These are phyloP conservation scores for Beauveria brongniartii DNA, from an alignment of 2,329 filamentous ascomycete genomes.

Conservation along the genomic window DNA sequence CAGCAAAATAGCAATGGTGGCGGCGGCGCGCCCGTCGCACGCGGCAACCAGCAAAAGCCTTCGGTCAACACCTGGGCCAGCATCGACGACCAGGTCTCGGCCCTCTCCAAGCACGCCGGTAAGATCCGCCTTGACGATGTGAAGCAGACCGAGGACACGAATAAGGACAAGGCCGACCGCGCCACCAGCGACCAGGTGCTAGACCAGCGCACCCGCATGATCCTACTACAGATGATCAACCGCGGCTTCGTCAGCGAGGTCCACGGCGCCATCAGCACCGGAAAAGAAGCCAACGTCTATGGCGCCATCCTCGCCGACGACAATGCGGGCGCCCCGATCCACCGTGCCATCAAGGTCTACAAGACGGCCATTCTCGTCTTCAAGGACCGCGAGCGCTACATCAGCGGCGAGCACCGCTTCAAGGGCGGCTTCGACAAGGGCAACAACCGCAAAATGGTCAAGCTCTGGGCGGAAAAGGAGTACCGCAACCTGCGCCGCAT, in stretches of 20 bases:
- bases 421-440: constrained; percentile 86
- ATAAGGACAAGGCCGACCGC: constrained; percentile 84
- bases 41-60: constrained; percentile 71
- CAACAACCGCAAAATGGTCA: constrained; percentile 94
- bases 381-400: constrained; percentile 95
- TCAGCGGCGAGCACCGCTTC: constrained; percentile 90
- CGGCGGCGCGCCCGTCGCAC: constrained; percentile 46
- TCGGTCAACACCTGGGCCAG: constrained; percentile 69
- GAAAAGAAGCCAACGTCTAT: constrained; percentile 98
- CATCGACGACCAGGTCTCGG: constrained; percentile 80
- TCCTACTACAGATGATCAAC: constrained; percentile 93
- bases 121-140: constrained; percentile 74
- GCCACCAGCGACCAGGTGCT: constrained; percentile 93
- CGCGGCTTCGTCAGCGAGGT: constrained; percentile 81
- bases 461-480: constrained; percentile 98
- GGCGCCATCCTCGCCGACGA: constrained; percentile 65
- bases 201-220: constrained; percentile 90
- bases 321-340: constrained; percentile 45
- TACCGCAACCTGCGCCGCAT: constrained; percentile 88
- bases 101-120: constrained; percentile 73
- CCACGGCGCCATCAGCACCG: constrained; percentile 90
- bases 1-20: constrained; percentile 45
- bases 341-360: constrained; percentile 95
- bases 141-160: constrained; percentile 43
- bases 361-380: constrained; percentile 97